phyloP scores from a whole-genome alignment of 1,284 basidiomycete species.

The Leccinum colubrinum region DNA sequence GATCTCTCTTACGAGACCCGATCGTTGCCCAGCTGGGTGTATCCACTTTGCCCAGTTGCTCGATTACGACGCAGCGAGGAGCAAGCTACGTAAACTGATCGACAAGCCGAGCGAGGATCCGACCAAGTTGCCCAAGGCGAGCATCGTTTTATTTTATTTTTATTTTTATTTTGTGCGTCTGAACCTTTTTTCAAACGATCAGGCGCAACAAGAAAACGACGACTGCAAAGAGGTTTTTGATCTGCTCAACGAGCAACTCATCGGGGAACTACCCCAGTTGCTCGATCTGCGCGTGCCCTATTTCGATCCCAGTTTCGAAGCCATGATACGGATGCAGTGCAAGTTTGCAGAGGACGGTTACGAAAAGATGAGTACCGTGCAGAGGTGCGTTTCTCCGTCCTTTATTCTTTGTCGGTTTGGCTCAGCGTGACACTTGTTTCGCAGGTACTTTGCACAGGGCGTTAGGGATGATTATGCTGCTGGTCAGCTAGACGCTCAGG shows the following conservation, averaged over 20 bases:
- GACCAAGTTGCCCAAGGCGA: constrained; percentile 82
- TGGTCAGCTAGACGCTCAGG: constrained; percentile 93
- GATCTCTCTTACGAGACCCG: neutral
- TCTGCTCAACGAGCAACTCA: constrained; percentile 89
- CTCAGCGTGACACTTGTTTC: neutral
- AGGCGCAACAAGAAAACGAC: constrained; percentile 95
- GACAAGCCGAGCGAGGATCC: constrained; percentile 96
- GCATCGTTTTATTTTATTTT: constrained; percentile 15
- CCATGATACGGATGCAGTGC: constrained; percentile 97
- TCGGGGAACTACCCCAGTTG: constrained; percentile 88
- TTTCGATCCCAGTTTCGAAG: constrained; percentile 98
- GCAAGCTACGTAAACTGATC: constrained; percentile 84
- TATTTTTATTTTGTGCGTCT: neutral
- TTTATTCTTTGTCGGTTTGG: neutral
- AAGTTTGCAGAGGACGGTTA: constrained; percentile 98
- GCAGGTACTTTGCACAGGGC: constrained; percentile 84
- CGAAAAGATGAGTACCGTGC: constrained; percentile 95
- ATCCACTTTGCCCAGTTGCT: constrained; percentile 58
- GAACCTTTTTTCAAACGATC: neutral
- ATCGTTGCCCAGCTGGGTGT: neutral
- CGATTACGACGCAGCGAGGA: constrained; percentile 93
- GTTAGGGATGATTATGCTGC: constrained; percentile 97
- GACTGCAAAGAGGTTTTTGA: constrained; percentile 94
- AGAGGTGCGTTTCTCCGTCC: constrained; percentile 54
- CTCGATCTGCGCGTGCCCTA: constrained; percentile 95